Evolutionary conservation across 225 moss, liverwort and hornwort genomes (phyloP).

Genomic region (Asterella californica): DNA sequence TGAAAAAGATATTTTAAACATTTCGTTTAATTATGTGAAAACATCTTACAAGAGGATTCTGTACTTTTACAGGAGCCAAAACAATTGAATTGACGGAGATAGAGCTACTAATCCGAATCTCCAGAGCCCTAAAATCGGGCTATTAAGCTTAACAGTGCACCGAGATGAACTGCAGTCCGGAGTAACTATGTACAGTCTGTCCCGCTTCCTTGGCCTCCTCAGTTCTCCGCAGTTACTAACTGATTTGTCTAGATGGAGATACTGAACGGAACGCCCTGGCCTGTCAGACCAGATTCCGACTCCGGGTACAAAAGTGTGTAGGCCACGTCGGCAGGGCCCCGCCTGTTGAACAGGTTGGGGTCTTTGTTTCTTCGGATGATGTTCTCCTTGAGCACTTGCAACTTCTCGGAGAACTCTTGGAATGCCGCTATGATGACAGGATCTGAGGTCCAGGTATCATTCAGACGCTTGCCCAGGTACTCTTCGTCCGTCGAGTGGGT

Average conservation of each 20-base stretch:
- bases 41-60: too few species aligned
- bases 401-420: conserved; percentile 2
- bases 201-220: too few species aligned
- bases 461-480: conserved; percentile 24
- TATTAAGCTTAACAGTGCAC: too few species aligned
- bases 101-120: too few species aligned
- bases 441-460: conserved; percentile 21
- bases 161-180: too few species aligned
- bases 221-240: too few species aligned
- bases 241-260: conserved; percentile 12
- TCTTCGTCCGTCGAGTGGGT: conserved; percentile 36
- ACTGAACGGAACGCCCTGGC: conserved; percentile 31
- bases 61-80: too few species aligned
- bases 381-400: background rate
- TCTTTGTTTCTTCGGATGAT: conserved; percentile 19
- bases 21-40: too few species aligned
- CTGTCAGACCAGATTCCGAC: conserved; percentile 23
- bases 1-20: too few species aligned
- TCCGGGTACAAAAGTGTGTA: conserved; percentile 9
- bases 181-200: too few species aligned
- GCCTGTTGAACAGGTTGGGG: conserved; percentile 11
- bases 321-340: conserved; percentile 8
- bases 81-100: too few species aligned
- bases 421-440: conserved; percentile 20
- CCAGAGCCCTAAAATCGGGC: too few species aligned